These are phyloP conservation scores for Colletotrichum spaethianum DNA, from an alignment of 2,329 filamentous ascomycete species.

Conservation along the genomic window DNA sequence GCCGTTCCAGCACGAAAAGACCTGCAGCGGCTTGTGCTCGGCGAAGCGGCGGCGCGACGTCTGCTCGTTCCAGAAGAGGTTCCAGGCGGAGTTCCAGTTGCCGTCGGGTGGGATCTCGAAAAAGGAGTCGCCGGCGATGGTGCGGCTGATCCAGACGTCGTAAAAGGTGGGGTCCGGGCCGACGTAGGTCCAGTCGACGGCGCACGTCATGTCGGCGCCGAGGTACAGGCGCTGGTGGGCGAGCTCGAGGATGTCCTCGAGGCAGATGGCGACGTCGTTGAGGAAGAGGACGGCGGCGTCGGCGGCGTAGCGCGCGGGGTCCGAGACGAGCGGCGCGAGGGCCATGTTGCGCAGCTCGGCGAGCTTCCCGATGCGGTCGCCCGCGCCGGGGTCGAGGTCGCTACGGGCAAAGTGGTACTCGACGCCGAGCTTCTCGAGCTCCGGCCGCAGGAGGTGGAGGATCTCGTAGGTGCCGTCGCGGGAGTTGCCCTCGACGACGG, in stretches of 20 bases:
- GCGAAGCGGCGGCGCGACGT: constrained; percentile 51
- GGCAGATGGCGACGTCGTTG: constrained; percentile 67
- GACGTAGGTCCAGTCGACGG: constrained; percentile 69
- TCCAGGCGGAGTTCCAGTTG: constrained; percentile 63
- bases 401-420: constrained; percentile 60
- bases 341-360: constrained; percentile 68
- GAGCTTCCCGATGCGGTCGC: constrained; percentile 62
- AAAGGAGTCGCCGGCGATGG: constrained; percentile 67
- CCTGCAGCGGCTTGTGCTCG: constrained; percentile 66
- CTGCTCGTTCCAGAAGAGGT: constrained; percentile 67
- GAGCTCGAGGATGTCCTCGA: constrained; percentile 65
- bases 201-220: constrained; percentile 70
- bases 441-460: constrained; percentile 56
- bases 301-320: constrained; percentile 38
- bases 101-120: constrained; percentile 66
- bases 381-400: constrained; percentile 58
- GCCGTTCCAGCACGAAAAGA: constrained; percentile 75
- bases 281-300: constrained; percentile 64
- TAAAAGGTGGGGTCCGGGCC: constrained; percentile 63
- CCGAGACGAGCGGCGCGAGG: constrained; percentile 59
- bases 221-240: constrained; percentile 62
- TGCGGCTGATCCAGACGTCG: constrained; percentile 69
- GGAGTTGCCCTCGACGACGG: constrained; percentile 70
- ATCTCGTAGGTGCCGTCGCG: constrained; percentile 68
- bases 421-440: constrained; percentile 55